Conservation (phyloP, 495 filamentous ascomycete species). For the Aspergillus nidulans region DNA sequence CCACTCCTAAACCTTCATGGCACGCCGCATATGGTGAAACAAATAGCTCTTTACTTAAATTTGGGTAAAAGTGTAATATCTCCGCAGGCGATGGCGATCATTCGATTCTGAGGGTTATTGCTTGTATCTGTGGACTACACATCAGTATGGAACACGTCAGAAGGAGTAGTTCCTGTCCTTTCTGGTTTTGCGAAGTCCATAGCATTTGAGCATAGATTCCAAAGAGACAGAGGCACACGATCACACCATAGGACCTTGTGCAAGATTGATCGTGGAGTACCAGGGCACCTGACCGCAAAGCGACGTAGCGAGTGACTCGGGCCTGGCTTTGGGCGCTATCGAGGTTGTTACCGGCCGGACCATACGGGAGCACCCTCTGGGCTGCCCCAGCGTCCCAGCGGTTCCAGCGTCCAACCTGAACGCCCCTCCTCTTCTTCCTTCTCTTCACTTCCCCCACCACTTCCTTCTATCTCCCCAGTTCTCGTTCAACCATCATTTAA, state of each 20-base stretch:
- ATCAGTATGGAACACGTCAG: not conserved
- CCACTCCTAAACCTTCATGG: not conserved
- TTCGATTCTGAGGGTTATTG: not conserved
- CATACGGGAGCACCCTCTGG: not conserved
- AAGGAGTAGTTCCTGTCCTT: no score
- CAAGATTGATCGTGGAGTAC: not conserved
- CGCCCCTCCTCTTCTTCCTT: conserved; percentile 3
- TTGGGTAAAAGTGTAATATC: not conserved
- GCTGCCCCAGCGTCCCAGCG: not conserved
- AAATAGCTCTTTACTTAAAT: not conserved
- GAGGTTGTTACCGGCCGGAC: not conserved
- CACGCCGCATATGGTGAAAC: not conserved
- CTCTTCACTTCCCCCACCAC: not conserved
- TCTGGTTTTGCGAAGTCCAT: no score
- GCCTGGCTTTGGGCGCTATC: conserved; percentile 10
- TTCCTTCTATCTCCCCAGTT: conserved; percentile 1
- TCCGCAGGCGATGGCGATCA: not conserved
- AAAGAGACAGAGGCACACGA: not conserved
- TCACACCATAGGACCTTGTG: not conserved
- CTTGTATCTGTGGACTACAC: not conserved
- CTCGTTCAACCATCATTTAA: not conserved
- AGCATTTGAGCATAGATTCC: not conserved
- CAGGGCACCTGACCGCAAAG: conserved; percentile 6
- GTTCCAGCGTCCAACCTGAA: no score
- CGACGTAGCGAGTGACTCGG: conserved; percentile 5